Percentiles rank a stretch among this genome's conserved stretches.
Evolutionary conservation across 2,329 filamentous ascomycete species (phyloP).

Genomic region (Clonostachys rhizophaga): DNA sequence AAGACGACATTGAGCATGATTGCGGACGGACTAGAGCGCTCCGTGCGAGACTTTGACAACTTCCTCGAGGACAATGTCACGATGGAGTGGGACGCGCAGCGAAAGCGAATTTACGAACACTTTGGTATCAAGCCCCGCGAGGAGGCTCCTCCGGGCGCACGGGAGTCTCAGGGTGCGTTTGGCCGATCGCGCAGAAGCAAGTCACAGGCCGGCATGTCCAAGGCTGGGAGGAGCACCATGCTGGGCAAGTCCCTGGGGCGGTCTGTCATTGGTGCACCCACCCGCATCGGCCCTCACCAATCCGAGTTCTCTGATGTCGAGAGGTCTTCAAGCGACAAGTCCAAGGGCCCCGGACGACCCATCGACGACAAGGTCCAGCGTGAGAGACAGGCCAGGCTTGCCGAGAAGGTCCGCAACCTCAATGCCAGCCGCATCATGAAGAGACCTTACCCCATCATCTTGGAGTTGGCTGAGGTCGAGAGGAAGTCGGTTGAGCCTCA

Average conservation of each 20-base stretch:
- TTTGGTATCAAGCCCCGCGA: conserved; percentile 76
- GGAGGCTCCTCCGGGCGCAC: conserved; percentile 29
- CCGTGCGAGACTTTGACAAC: conserved; percentile 84
- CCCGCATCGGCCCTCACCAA: conserved; percentile 59
- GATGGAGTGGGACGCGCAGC: conserved; percentile 93
- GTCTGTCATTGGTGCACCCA: conserved; percentile 82
- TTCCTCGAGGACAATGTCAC: conserved; percentile 94
- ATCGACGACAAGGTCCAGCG: conserved; percentile 69
- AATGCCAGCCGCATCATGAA: conserved; percentile 68
- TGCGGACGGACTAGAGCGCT: conserved; percentile 82
- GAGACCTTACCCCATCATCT: conserved; percentile 66
- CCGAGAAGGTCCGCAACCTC: conserved; percentile 72
- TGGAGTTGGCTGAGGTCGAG: conserved; percentile 73
- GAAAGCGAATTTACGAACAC: conserved; percentile 90
- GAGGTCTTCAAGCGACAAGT: conserved; percentile 55
- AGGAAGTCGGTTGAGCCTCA: conserved; percentile 64
- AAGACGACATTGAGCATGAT: conserved; percentile 92
- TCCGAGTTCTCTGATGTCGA: conserved; percentile 66
- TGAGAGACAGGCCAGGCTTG: conserved; percentile 80
- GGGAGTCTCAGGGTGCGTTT: conserved; percentile 51
- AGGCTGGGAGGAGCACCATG: conserved; percentile 41
- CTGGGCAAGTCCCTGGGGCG: conserved; percentile 65
- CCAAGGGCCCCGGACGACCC: background rate
- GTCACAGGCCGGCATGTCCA: conserved; percentile 44
- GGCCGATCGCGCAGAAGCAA: conserved; percentile 53